Evolutionary conservation across 2,329 filamentous ascomycete genomes (phyloP), one percentile per base, ranked within the genome.

Genomic region (Fusarium mundagurra): DNA sequence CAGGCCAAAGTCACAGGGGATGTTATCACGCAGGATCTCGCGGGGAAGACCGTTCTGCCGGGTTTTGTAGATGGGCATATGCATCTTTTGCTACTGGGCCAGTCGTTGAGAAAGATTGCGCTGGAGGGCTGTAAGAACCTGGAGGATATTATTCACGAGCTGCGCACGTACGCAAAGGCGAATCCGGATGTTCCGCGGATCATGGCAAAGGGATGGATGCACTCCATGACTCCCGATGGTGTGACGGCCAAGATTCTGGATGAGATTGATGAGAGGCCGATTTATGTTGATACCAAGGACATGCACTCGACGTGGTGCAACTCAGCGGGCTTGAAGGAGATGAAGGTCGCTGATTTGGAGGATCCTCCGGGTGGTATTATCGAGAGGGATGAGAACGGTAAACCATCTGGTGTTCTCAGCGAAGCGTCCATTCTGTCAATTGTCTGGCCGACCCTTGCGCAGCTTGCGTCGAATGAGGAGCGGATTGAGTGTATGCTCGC

Each of bases 1-100:
- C 59, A 72, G 3, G 82, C 81, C 8, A 76, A 73, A 17, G 55
- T 66, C 31, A 61, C 62, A 3, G 39, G 48, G 5, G 58, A 70
- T 22, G 45, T 72, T 22, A 14, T 54, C 17, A 75, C 69, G 2
- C 75, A 76, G 34, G 79, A 84, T 38, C 61, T 85, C 7, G 59
- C 57, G 3, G 81, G 82, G 3, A 77, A 76, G 29, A 83, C 82
- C 4, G 81, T 90, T 7, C 81, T 90, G 4, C 88, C 88, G 0
- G 85, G 88, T 20, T 90, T 90, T 80, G 86, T 90, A 44, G 88
- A 90, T 67, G 88, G 87, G 11, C 88, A 90, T 69, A 84, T 89
- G 80, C 88, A 90, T 74, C 82, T 90, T 16, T 82, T 90, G 0
- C 81, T 88, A 16, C 82, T 89, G 1, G 88, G 88, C 3, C 87